Percentiles rank a stretch among this genome's conserved stretches.
phyloP scores from a whole-genome alignment of 2,329 filamentous ascomycete species.

The Purpureocillium takamizusanense region DNA sequence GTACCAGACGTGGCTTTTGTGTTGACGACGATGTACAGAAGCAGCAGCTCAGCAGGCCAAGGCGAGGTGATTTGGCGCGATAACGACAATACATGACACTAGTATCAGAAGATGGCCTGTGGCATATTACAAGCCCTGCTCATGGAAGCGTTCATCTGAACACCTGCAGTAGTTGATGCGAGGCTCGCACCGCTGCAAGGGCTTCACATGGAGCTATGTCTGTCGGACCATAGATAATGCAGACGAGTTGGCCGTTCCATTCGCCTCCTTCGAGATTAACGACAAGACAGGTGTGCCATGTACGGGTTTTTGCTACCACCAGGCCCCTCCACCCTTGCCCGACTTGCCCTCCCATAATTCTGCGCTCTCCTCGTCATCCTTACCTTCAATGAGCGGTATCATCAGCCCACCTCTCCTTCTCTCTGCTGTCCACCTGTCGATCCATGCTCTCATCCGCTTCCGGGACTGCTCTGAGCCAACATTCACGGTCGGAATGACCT shows the following conservation, averaged over 20 bases:
- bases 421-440: constrained; percentile 53
- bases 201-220: too few species aligned
- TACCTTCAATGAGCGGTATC: constrained; percentile 30
- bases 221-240: not conserved
- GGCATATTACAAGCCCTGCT: not conserved
- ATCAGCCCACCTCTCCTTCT: constrained; percentile 46
- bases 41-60: constrained; percentile 49
- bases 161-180: too few species aligned
- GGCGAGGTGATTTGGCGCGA: constrained; percentile 32
- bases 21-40: constrained; percentile 27
- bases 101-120: not conserved
- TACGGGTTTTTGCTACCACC: constrained; percentile 21
- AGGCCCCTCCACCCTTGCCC: constrained; percentile 26
- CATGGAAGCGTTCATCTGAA: not conserved
- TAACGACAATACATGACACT: not conserved
- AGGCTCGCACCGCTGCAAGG: too few species aligned
- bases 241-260: not conserved
- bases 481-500: constrained; percentile 90
- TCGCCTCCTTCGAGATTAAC: too few species aligned
- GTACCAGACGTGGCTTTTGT: too few species aligned
- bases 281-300: not conserved
- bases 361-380: constrained; percentile 16
- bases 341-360: constrained; percentile 30
- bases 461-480: constrained; percentile 50
- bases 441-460: constrained; percentile 55